Conservation (phyloP, 2,329 filamentous ascomycete species). For the Aspergillus piperis region DNA sequence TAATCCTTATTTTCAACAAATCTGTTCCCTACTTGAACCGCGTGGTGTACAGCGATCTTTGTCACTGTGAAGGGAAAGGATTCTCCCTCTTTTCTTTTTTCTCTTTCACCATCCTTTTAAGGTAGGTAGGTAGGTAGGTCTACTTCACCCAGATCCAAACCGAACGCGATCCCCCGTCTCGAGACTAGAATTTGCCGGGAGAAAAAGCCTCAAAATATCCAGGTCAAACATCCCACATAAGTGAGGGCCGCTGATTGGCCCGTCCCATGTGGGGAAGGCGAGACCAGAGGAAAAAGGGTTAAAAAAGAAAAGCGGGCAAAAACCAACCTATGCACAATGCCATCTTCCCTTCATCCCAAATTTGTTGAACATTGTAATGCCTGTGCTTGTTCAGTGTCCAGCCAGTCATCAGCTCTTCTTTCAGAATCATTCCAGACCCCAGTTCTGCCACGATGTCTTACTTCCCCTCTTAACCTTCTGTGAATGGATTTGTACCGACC, state of each 20-base stretch:
- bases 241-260: conserved; percentile 10
- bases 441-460: neutral
- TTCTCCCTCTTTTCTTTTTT: neutral
- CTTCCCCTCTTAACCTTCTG: neutral
- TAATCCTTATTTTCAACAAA: neutral
- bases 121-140: neutral
- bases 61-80: neutral
- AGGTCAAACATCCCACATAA: conserved; percentile 17
- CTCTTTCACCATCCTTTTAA: neutral
- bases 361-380: neutral
- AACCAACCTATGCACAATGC: neutral
- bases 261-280: conserved; percentile 14
- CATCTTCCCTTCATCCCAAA: neutral
- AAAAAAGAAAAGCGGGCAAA: neutral
- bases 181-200: neutral
- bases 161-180: neutral
- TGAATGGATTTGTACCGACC: neutral
- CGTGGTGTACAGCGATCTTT: neutral
- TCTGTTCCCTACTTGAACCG: neutral
- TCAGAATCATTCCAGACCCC: neutral
- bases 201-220: conserved; percentile 3
- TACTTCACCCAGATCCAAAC: neutral
- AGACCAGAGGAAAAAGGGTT: conserved; percentile 3
- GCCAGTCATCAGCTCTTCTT: neutral
- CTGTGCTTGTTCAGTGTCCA: neutral